phyloP scores from a whole-genome alignment of 257 asterid genomes.

The Fraxinus americana region DNA sequence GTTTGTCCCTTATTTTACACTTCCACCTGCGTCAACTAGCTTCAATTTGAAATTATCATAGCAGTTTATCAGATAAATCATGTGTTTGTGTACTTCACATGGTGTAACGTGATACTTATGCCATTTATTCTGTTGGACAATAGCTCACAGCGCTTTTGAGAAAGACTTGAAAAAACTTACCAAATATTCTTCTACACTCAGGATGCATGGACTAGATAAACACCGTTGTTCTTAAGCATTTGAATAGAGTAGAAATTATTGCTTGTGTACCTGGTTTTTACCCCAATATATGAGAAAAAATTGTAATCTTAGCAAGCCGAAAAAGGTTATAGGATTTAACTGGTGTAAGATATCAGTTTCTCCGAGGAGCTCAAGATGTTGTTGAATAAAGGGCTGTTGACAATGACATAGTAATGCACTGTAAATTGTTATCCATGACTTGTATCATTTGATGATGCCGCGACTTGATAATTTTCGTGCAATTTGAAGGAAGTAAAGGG shows the following conservation, averaged over 20 bases:
- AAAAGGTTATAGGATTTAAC: background rate
- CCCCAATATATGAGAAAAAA: background rate
- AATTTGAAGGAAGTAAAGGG: background rate
- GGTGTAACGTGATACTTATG: background rate
- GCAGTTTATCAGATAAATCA: background rate
- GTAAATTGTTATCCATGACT: background rate
- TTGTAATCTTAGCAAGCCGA: background rate
- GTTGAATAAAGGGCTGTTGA: background rate
- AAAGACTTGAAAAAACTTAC: background rate
- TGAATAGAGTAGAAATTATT: background rate
- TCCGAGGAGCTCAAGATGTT: background rate
- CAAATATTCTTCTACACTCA: background rate
- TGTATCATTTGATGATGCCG: background rate
- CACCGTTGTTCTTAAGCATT: background rate
- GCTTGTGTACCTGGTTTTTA: background rate
- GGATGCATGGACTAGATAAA: background rate
- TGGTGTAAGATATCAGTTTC: background rate
- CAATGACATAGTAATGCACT: background rate
- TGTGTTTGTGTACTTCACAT: conserved; percentile 15
- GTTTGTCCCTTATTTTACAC: too few species aligned
- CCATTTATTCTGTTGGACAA: background rate
- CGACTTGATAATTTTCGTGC: background rate
- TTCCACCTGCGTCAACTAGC: background rate
- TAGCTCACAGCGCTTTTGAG: background rate
- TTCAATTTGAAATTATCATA: background rate